A percentile compares a stretch with the other conserved stretches of the same genome.
These are phyloP conservation scores for Climacium dendroides DNA, from an alignment of 225 moss, liverwort and hornwort genomes.

Conservation along the genomic window DNA sequence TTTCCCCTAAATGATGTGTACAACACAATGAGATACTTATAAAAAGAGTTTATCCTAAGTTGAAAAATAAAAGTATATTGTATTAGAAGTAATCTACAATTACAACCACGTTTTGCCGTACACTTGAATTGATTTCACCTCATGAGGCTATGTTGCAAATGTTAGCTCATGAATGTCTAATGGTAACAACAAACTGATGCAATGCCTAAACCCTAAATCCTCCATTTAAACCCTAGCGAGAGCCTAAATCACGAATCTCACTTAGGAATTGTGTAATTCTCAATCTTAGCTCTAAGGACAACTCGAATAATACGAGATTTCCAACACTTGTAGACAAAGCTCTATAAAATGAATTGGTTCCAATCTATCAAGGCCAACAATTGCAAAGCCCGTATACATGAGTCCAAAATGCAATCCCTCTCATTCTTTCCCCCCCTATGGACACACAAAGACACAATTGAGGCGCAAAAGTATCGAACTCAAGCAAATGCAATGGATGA, in stretches of 20 bases:
- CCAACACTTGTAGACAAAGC: background rate
- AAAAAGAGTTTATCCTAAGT: background rate
- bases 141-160: background rate
- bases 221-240: no score
- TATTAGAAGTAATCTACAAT: no score
- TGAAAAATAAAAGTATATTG: no score
- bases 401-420: background rate
- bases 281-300: background rate
- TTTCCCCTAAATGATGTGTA: conserved; percentile 37
- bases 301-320: background rate
- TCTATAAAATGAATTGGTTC: background rate
- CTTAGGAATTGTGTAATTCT: background rate
- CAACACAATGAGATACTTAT: background rate
- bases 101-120: background rate
- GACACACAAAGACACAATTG: background rate
- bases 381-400: background rate
- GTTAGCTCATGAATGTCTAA: background rate
- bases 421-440: background rate
- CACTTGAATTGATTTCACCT: background rate
- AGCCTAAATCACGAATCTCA: background rate
- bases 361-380: background rate
- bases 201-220: background rate
- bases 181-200: background rate
- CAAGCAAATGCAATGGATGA: no score
- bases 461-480: background rate